A percentile compares a stretch with the other conserved stretches of the same genome.
phyloP scores from a whole-genome alignment of 1,139 yeast species.

The Lodderomyces pseudojiufengensis region DNA sequence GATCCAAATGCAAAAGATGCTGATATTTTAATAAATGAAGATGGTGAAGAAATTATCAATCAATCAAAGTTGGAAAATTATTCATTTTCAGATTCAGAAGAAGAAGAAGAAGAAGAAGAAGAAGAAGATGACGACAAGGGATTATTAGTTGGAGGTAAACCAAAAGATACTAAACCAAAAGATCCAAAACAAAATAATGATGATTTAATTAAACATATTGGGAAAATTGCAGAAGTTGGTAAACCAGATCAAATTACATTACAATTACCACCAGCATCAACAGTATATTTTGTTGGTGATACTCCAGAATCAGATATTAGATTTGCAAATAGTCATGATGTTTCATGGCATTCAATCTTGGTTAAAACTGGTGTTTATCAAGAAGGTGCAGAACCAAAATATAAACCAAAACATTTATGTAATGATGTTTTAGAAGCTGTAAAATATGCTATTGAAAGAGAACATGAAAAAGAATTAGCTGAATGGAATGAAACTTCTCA shows the following conservation, averaged over 20 bases:
- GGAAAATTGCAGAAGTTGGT: slow-evolving; percentile 29
- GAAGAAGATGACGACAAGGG: slow-evolving; percentile 6
- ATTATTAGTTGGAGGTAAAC: background rate
- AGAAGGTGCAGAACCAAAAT: slow-evolving; percentile 74
- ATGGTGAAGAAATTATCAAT: slow-evolving; percentile 48
- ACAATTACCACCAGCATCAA: slow-evolving; percentile 76
- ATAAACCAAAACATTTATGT: slow-evolving; percentile 70
- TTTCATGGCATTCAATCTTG: slow-evolving; percentile 77
- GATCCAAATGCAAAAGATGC: slow-evolving; percentile 47
- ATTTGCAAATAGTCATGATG: slow-evolving; percentile 82
- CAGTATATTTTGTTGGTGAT: slow-evolving; percentile 86
- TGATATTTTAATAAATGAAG: slow-evolving; percentile 44
- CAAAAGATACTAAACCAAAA: slow-evolving; percentile 14
- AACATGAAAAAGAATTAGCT: slow-evolving; percentile 62
- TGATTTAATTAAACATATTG: slow-evolving; percentile 17
- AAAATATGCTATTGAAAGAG: slow-evolving; percentile 76
- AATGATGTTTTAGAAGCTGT: slow-evolving; percentile 79
- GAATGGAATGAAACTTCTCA: slow-evolving; percentile 63
- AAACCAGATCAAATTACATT: slow-evolving; percentile 41
- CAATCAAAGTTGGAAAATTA: slow-evolving; percentile 42
- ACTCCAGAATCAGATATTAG: slow-evolving; percentile 90
- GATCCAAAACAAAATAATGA: background rate
- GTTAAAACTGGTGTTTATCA: slow-evolving; percentile 87
- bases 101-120: slow-evolving; percentile 25
- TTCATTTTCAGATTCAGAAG: slow-evolving; percentile 26